Evolutionary conservation across 179 eudicot species (phyloP), one percentile per base, ranked within the genome.

Genomic region (Patellifolia procumbens): DNA sequence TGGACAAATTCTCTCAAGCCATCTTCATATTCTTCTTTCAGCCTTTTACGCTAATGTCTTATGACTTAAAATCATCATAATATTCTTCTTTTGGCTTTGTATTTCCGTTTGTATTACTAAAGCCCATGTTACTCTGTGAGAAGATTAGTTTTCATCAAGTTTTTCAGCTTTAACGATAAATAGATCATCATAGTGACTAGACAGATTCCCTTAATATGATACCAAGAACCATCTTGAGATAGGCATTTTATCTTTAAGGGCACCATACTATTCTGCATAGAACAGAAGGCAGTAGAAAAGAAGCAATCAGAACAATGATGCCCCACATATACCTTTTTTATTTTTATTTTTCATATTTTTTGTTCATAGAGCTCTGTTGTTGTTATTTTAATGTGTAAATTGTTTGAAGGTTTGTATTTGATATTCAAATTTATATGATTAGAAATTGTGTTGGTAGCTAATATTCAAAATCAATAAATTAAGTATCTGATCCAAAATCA

Each of bases 1-100:
- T n/a, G n/a, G n/a, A n/a, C n/a, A n/a, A n/a, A n/a, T n/a, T n/a
- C n/a, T n/a, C 73, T 82, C n/a, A 82, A 81, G 31, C 75, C 86
- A 63, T 87, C 89, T 20, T 80, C 83, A 28, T 76, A 86, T 78
- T 91, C 97, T 87, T 88, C 84, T 81, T 95, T 93, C 72, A 93
- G 97, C 75, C 85, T 86, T 74, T 83, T 89, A 51, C 81, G 83
- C 72, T 82, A 16, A 79, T 48, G 66, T 75, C 75, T 66, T 64
- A 55, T 13, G 71, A 48, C 42, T 64, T 31, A 29, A 58, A 70
- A 66, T 79, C 88, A 26, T 85, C 89, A 37, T 53, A 43, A 55
- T 85, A 68, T 74, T 87, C 90, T 77, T 85, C 89, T 81, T 88
- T 87, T 51, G 93, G 95, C 75, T 76, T 83, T 81, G 89, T 85